Conservation (phyloP, 2,329 filamentous ascomycete species). For the Trichophyton schoenleinii region DNA sequence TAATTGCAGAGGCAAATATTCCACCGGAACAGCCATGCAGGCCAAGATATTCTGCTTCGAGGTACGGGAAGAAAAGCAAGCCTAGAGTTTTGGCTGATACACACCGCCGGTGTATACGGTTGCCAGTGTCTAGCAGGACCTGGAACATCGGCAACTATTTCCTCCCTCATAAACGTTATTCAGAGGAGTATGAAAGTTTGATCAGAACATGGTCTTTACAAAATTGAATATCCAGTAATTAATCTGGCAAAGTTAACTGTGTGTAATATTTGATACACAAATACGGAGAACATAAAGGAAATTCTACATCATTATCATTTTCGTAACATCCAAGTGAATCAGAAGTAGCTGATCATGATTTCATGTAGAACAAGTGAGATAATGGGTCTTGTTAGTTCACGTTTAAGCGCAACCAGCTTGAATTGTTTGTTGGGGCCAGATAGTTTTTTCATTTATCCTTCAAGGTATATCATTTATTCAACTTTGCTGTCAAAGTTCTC, state of each 20-base stretch:
- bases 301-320: slow-evolving; percentile 1
- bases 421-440: not conserved
- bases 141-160: not conserved
- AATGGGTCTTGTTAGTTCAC: not conserved
- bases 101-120: not conserved
- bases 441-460: not conserved
- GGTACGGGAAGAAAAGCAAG: not conserved
- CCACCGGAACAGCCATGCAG: not conserved
- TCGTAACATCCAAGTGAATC: not conserved
- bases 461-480: slow-evolving; percentile 48
- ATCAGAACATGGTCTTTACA: not conserved
- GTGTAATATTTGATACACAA: not conserved
- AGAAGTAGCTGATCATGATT: not conserved
- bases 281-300: not conserved
- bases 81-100: not conserved
- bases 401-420: not conserved
- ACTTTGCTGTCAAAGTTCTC: slow-evolving; percentile 98
- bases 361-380: not conserved
- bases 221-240: not conserved
- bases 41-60: not conserved
- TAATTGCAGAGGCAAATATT: not conserved
- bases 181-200: not conserved
- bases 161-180: not conserved
- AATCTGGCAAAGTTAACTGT: not conserved
- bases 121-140: not conserved